phyloP scores from a whole-genome alignment of 495 filamentous ascomycete genomes.

The Talaromyces wortmannii region DNA sequence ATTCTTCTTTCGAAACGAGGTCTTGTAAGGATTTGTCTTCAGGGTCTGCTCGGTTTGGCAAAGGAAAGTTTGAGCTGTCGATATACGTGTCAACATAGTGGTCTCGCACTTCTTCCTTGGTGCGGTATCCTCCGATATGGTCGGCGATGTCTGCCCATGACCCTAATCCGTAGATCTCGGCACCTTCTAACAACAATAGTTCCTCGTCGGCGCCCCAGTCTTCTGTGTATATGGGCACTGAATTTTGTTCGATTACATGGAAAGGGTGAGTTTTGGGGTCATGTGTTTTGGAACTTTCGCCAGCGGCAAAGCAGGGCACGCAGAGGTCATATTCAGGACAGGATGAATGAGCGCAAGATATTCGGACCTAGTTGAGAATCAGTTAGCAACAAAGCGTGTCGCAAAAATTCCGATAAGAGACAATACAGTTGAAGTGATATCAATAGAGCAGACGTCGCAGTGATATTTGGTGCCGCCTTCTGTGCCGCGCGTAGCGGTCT shows the following conservation, averaged over 20 bases:
- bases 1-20: slow-evolving; percentile 79
- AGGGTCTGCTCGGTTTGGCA: slow-evolving; percentile 78
- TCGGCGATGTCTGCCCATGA: slow-evolving; percentile 98
- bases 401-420: neutral
- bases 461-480: slow-evolving; percentile 93
- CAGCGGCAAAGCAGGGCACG: slow-evolving; percentile 86
- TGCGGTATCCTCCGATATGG: slow-evolving; percentile 90
- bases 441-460: slow-evolving; percentile 90
- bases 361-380: slow-evolving; percentile 63
- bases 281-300: slow-evolving; percentile 69
- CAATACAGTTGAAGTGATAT: slow-evolving; percentile 88
- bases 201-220: slow-evolving; percentile 99
- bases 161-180: slow-evolving; percentile 94
- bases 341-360: slow-evolving; percentile 73
- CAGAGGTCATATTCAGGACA: slow-evolving; percentile 97
- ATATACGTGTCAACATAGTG: slow-evolving; percentile 90
- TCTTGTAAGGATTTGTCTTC: slow-evolving; percentile 69
- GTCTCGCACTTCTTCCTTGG: slow-evolving; percentile 89
- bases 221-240: slow-evolving; percentile 87
- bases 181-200: slow-evolving; percentile 82
- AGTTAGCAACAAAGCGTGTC: neutral
- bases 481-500: slow-evolving; percentile 78
- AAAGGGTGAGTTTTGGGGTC: slow-evolving; percentile 78
- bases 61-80: slow-evolving; percentile 72
- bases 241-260: slow-evolving; percentile 96